phyloP scores from a whole-genome alignment of 2,329 filamentous ascomycete species.

The Blastomyces silverae region DNA sequence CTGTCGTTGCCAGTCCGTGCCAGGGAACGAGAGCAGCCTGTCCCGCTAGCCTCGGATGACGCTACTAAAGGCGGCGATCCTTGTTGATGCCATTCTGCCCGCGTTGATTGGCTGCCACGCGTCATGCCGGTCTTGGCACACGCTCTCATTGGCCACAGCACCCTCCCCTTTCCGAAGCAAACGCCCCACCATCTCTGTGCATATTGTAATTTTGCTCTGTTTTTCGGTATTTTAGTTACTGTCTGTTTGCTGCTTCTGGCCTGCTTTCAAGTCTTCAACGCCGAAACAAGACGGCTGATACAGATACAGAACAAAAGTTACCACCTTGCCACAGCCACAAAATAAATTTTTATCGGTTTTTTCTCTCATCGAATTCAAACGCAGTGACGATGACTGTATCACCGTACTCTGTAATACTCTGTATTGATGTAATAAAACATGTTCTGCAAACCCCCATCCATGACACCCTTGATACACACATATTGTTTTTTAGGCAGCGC shows the following conservation, averaged over 20 bases:
- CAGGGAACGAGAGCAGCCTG: slow-evolving; percentile 26
- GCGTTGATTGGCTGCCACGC: slow-evolving; percentile 29
- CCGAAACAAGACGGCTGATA: neutral
- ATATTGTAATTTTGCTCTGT: slow-evolving; percentile 3
- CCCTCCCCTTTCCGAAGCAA: slow-evolving; percentile 11
- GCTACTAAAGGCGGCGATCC: slow-evolving; percentile 32
- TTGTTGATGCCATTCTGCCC: slow-evolving; percentile 29
- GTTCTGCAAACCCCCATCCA: too few relatives aligned
- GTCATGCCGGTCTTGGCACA: slow-evolving; percentile 24
- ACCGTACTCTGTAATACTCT: too few relatives aligned
- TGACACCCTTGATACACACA: neutral
- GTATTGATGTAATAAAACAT: neutral
- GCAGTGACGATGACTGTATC: neutral
- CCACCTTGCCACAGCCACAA: slow-evolving; percentile 7
- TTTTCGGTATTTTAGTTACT: neutral
- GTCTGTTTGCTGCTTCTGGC: neutral
- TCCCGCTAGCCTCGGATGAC: slow-evolving; percentile 35
- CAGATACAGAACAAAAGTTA: neutral
- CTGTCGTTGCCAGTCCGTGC: slow-evolving; percentile 28
- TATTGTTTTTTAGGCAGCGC: neutral
- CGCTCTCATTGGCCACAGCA: neutral
- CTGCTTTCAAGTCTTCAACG: neutral
- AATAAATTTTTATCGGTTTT: neutral
- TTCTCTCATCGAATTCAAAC: neutral
- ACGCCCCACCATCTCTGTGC: slow-evolving; percentile 19